These are phyloP conservation scores for Aquilaria sinensis DNA, from an alignment of 345 rosid species.

Conservation along the genomic window DNA sequence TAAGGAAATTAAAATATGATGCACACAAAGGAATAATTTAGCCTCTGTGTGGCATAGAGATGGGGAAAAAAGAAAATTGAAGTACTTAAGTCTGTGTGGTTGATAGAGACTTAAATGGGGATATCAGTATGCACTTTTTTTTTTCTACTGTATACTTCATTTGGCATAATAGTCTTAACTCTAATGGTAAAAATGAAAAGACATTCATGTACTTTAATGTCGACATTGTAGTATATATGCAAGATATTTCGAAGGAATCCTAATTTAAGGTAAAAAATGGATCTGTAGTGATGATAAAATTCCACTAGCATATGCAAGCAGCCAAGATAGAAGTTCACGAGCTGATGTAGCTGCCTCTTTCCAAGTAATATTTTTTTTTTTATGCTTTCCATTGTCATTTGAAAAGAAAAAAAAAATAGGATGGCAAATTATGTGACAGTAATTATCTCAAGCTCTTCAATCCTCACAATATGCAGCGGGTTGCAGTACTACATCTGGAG, in stretches of 20 bases:
- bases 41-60: too few relatives aligned
- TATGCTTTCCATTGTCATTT: background rate
- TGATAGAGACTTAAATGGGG: too few relatives aligned
- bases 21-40: too few relatives aligned
- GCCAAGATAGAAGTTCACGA: constrained; percentile 64
- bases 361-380: constrained; percentile 45
- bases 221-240: too few relatives aligned
- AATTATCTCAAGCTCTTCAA: constrained; percentile 1
- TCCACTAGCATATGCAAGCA: constrained; percentile 63
- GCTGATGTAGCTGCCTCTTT: constrained; percentile 97
- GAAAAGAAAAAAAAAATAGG: background rate
- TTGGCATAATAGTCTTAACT: too few relatives aligned
- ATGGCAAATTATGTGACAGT: background rate
- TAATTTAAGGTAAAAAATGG: background rate
- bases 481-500: constrained; percentile 90
- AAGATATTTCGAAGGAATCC: too few relatives aligned
- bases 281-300: constrained; percentile 50
- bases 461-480: constrained; percentile 46
- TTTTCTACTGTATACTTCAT: background rate
- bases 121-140: too few relatives aligned
- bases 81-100: too few relatives aligned
- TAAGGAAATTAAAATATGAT: too few relatives aligned
- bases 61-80: too few relatives aligned
- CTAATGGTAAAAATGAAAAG: too few relatives aligned
- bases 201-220: background rate